Evolutionary conservation across 768 basidiomycete genomes (phyloP), one percentile per base, ranked within the genome.

Genomic region (Daedalea quercina): DNA sequence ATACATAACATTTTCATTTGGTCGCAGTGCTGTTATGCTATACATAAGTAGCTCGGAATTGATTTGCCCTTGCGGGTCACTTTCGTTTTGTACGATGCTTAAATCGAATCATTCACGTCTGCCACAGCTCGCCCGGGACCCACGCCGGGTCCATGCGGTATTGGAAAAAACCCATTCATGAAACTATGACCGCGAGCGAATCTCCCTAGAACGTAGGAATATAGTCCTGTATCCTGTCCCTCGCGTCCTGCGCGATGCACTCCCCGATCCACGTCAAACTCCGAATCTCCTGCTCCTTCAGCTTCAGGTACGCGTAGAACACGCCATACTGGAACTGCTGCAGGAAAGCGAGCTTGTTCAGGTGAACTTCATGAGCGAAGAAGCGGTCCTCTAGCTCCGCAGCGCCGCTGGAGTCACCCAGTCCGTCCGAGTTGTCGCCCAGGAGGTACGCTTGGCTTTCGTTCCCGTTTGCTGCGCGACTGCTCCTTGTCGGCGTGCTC

Each of bases 261-360:
- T 98, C 95, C 51, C 93, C 92, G 70, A 96, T 94, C 91, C 90
- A 93, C 25, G 87, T 90, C 61, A 94, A 62, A 62, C 88, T 91
- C 57, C 90, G 76, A 56, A 92, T 87, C 72, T 94, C 90, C 73
- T 91, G 87, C 70, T 93, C 90, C 75, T 90, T 91, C 70, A 92
- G 71, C 71, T 90, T 91, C 69, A 96, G 79, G 67, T 94, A 97
- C 65, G 85, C 85, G 66, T 90, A 94, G 67, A 93, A 97, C 33
- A 95, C 84, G 37, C 87, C 90, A 63, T 87, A 85, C 69, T 97
- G 94, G 77, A 97, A 98, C 73, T 99, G 85, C 70, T 97, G 95
- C 67, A 98, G 67, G 77, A 98, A 98, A 26, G 91, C 82, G 61
- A 84, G 80, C 74, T 96, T 96, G 78, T 98, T 98, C 58, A 95